Evolutionary conservation across 2,329 filamentous ascomycete genomes (phyloP).

Genomic region (Pseudofabraea citricarpa): DNA sequence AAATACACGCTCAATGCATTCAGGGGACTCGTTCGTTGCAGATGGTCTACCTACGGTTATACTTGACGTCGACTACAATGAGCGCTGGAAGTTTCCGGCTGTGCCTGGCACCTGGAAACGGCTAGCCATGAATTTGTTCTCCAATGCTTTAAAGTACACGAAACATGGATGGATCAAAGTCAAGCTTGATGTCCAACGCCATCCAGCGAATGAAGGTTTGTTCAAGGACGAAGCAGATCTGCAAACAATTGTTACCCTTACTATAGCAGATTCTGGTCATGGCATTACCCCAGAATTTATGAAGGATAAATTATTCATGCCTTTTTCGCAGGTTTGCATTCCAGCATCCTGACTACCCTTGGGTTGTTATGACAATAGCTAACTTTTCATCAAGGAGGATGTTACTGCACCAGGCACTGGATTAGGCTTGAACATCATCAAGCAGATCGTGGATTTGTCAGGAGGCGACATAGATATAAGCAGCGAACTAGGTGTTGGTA

Average conservation of each 20-base stretch:
- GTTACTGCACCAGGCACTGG: conserved; percentile 55
- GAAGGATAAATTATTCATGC: conserved; percentile 49
- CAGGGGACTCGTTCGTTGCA: background rate
- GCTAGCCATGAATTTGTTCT: conserved; percentile 57
- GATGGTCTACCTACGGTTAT: conserved; percentile 36
- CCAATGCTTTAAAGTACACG: conserved; percentile 59
- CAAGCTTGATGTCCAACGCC: conserved; percentile 26
- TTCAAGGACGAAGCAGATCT: conserved; percentile 5
- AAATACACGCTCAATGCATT: background rate
- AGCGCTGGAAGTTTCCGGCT: conserved; percentile 25
- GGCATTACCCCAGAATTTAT: conserved; percentile 61
- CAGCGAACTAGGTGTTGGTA: conserved; percentile 47
- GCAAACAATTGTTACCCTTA: conserved; percentile 30
- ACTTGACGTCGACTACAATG: conserved; percentile 32
- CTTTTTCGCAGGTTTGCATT: conserved; percentile 49
- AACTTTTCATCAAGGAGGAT: conserved; percentile 45
- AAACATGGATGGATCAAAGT: conserved; percentile 44
- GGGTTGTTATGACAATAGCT: conserved; percentile 10
- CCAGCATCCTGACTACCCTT: conserved; percentile 24
- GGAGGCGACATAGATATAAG: conserved; percentile 54
- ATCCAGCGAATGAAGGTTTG: conserved; percentile 8
- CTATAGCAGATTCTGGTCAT: conserved; percentile 55
- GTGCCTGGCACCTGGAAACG: conserved; percentile 22
- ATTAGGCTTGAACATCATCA: conserved; percentile 60
- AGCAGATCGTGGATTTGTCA: conserved; percentile 55